Conservation (phyloP, 2,329 filamentous ascomycete species). For the Fusarium irregulare region DNA sequence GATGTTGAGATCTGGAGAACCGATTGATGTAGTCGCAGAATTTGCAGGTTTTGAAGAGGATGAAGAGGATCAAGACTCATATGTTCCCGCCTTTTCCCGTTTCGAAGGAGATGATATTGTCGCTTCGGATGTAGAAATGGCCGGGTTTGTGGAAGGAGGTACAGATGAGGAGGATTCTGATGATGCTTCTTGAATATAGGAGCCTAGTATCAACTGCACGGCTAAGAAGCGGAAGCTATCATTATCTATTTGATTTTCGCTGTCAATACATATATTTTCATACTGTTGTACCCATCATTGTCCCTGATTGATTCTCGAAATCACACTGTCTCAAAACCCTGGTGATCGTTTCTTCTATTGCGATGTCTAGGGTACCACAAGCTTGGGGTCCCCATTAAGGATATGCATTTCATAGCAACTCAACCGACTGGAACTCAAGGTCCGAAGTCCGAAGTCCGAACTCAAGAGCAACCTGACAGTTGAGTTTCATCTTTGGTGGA, state of each 20-base stretch:
- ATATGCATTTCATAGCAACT: background rate
- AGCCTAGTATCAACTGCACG: background rate
- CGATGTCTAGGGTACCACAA: background rate
- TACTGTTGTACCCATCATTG: background rate
- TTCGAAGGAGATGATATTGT: slow-evolving; percentile 7
- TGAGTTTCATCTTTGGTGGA: background rate
- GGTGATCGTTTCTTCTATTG: background rate
- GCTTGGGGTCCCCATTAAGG: background rate
- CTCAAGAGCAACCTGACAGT: background rate
- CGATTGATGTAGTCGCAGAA: background rate
- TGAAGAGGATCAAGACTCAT: background rate
- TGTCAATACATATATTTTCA: background rate
- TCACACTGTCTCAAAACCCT: background rate
- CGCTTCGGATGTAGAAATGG: slow-evolving; percentile 8
- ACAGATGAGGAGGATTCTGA: background rate
- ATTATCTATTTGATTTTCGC: background rate
- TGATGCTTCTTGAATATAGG: background rate
- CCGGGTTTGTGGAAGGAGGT: background rate
- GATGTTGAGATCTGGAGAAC: background rate
- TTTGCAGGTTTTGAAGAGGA: background rate
- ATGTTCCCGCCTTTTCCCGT: slow-evolving; percentile 1
- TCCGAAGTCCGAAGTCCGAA: background rate
- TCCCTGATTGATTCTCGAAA: background rate
- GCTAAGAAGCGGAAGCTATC: background rate
- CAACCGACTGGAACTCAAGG: background rate